Evolutionary conservation across 2,329 filamentous ascomycete genomes (phyloP).

Genomic region (Ceratocystis variospora): DNA sequence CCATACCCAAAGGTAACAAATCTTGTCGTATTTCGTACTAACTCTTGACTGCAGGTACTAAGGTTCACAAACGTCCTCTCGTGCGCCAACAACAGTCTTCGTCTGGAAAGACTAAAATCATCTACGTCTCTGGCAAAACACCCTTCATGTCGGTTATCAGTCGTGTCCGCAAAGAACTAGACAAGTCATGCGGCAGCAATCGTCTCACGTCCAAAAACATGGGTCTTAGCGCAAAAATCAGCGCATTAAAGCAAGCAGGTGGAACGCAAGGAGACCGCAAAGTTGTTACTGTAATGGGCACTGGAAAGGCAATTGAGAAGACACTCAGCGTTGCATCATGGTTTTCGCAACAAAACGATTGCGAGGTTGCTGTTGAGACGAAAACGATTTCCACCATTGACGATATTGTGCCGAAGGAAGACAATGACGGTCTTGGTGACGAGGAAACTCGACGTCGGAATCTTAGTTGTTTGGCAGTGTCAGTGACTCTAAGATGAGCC

Average conservation of each 20-base stretch:
- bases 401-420: constrained; percentile 39
- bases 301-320: constrained; percentile 52
- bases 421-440: constrained; percentile 27
- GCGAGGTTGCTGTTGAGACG: constrained; percentile 46
- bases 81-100: constrained; percentile 30
- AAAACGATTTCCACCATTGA: constrained; percentile 53
- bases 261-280: constrained; percentile 23
- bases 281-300: constrained; percentile 46
- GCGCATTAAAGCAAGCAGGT: constrained; percentile 23
- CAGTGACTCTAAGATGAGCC: constrained; percentile 34
- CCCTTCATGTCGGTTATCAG: constrained; percentile 56
- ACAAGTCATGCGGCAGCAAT: constrained; percentile 31
- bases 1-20: background rate
- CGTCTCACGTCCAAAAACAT: constrained; percentile 26
- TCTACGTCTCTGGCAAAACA: constrained; percentile 53
- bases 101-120: constrained; percentile 33
- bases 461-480: constrained; percentile 39
- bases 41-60: constrained; percentile 29
- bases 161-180: constrained; percentile 50
- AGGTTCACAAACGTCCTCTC: constrained; percentile 37
- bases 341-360: constrained; percentile 31
- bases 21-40: background rate
- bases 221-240: constrained; percentile 35
- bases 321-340: constrained; percentile 48
- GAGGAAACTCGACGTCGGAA: constrained; percentile 32